Conservation (phyloP, 345 rosid genomes). For the Salix koriyanagi region DNA sequence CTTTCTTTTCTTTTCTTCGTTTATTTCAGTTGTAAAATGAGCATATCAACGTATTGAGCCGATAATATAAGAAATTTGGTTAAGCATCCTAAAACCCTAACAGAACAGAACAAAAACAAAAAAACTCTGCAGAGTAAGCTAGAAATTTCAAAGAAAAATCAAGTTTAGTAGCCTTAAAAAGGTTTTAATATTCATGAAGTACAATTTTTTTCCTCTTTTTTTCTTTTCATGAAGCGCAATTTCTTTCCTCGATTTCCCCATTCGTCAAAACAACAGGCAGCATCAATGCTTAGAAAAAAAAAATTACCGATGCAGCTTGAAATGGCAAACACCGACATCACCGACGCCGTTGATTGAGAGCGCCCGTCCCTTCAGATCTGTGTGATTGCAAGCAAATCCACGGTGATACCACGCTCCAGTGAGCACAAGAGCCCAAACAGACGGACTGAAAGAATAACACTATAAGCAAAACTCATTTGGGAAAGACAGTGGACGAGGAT, state of each 20-base stretch:
- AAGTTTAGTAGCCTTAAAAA: neutral
- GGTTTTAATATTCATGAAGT: neutral
- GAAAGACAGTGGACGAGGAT: conserved; percentile 35
- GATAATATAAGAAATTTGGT: neutral
- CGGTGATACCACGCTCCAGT: conserved; percentile 34
- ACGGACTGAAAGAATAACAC: conserved; percentile 20
- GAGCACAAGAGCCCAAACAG: conserved; percentile 15
- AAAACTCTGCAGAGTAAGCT: neutral
- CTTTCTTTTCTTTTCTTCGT: neutral
- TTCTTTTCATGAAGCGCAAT: neutral
- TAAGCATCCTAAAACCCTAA: neutral
- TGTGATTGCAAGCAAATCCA: conserved; percentile 29
- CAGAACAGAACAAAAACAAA: neutral
- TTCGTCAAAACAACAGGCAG: neutral
- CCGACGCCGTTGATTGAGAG: conserved; percentile 38
- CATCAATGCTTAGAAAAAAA: neutral
- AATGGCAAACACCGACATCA: conserved; percentile 53
- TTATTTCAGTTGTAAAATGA: neutral
- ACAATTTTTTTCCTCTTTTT: neutral
- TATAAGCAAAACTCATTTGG: conserved; percentile 25
- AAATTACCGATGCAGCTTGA: conserved; percentile 35
- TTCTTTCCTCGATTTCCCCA: conserved; percentile 1
- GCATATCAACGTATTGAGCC: neutral
- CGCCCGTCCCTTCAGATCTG: conserved; percentile 43
- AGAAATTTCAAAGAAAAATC: neutral